Base-by-base conservation (phyloP, 129 eudicot genomes). In the Pittosporum tobira region DNA sequence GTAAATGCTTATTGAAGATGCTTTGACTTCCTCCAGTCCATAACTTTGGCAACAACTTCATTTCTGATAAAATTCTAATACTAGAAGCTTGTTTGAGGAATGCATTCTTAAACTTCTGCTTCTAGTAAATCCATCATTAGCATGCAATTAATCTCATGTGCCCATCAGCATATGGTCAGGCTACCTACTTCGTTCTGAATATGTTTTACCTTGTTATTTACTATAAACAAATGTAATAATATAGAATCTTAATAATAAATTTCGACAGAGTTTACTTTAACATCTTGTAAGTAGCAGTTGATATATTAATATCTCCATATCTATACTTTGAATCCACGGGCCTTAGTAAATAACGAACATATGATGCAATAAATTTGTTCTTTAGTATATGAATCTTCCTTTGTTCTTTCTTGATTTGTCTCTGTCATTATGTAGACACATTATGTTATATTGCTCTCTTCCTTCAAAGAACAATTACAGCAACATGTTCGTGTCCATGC, bases 401-500 rank as follows among this genome's bases (percentile, higher is more conserved):
- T 42, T 46, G 20, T 26, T 36, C 15, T 59, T 30, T 57, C 31
- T 15, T 60, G 54, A 22, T 65, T 28, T 38, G 26, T 61, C 25
- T 22, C 24, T 56, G 37, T 38, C 29, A 61, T 70, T 64, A 56
- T 76, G 66, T 43, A 88, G 96, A 84, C 96, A 44, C 85, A 88
- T 66, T 88, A 84, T 69, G 88, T 88, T 67, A 77, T 88, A 48
- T 65, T 88, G 65, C 83, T 88, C 37, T 88, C 90, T 50, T 81
- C 96, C 43, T 88, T 88, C 48, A 88, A 84, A 79, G 96, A 88
- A 70, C 96, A 88, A 77, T 48, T 88, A 47, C 96, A 88, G 48
- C 96, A 88, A 75, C 96, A 88, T 70, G 96, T 88, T 51, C 89
- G 96, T 0, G 94, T 88, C 42, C 96, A 88, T 73, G 96, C 96